phyloP scores from a whole-genome alignment of 1,284 basidiomycete species.

The Trichosporon ovoides region DNA sequence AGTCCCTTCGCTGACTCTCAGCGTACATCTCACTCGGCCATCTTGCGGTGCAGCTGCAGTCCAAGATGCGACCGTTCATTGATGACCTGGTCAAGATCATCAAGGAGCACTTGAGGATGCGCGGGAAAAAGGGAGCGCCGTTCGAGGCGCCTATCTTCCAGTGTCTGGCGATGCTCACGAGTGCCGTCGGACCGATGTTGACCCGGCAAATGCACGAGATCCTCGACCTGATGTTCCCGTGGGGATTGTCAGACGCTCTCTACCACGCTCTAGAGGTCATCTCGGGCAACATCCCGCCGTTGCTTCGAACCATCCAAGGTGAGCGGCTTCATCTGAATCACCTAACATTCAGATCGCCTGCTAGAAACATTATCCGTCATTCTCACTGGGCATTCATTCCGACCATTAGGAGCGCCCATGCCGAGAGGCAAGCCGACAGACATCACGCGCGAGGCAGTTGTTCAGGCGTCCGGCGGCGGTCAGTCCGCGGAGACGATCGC shows the following conservation, averaged over 20 bases:
- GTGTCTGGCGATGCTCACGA: constrained; percentile 93
- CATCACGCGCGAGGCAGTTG: constrained; percentile 57
- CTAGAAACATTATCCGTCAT: constrained; percentile 75
- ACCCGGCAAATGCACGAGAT: constrained; percentile 95
- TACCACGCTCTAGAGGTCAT: constrained; percentile 81
- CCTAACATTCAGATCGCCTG: constrained; percentile 62
- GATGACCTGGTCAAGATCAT: constrained; percentile 87
- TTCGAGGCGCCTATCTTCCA: constrained; percentile 96
- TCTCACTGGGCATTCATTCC: constrained; percentile 76
- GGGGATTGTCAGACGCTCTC: constrained; percentile 85
- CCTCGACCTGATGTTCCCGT: constrained; percentile 93
- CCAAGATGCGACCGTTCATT: constrained; percentile 93
- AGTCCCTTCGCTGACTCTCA: constrained; percentile 35
- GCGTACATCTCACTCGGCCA: constrained; percentile 97
- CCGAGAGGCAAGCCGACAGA: constrained; percentile 42
- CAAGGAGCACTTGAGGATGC: constrained; percentile 76
- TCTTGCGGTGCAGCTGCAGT: constrained; percentile 82
- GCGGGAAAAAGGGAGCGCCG: constrained; percentile 88
- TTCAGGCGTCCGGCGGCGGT: constrained; percentile 43
- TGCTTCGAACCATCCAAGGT: constrained; percentile 91
- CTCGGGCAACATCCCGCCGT: constrained; percentile 80
- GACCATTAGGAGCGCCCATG: constrained; percentile 67
- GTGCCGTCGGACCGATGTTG: constrained; percentile 90
- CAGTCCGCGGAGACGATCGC: constrained; percentile 72
- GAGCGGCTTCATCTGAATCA: constrained; percentile 13